Conservation (phyloP, 768 basidiomycete genomes). For the Dentipellis sp. region DNA sequence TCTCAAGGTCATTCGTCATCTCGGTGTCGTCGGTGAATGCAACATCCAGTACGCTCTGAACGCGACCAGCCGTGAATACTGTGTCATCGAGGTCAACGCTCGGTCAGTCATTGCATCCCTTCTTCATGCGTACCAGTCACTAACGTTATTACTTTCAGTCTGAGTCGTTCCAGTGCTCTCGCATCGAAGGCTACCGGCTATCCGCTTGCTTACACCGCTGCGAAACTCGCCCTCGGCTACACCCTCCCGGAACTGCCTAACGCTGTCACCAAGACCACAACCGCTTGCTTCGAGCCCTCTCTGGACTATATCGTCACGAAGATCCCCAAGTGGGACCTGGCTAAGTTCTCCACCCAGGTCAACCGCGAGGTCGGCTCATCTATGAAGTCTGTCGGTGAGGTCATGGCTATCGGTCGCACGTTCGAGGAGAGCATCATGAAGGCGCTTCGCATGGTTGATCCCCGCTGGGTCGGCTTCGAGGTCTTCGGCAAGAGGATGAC, state of each 20-base stretch:
- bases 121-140: not conserved
- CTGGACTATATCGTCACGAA: conserved; percentile 99
- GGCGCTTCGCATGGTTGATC: conserved; percentile 96
- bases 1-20: conserved; percentile 80
- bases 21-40: conserved; percentile 90
- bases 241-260: conserved; percentile 97
- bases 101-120: conserved; percentile 36
- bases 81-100: conserved; percentile 97
- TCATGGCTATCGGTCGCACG: conserved; percentile 99
- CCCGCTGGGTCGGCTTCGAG: conserved; percentile 94
- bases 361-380: conserved; percentile 92
- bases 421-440: conserved; percentile 99
- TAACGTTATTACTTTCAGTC: not conserved
- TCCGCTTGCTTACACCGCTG: conserved; percentile 97
- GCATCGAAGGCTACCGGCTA: conserved; percentile 90
- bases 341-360: conserved; percentile 92
- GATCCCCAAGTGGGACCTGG: conserved; percentile 99
- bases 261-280: conserved; percentile 98
- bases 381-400: conserved; percentile 99
- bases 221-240: conserved; percentile 95
- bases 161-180: conserved; percentile 87
- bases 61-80: conserved; percentile 86
- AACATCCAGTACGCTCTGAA: conserved; percentile 99
- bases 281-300: conserved; percentile 98
- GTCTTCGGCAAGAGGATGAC: conserved; percentile 68